phyloP scores from a whole-genome alignment of 331 rosid species.

The Phaseolus coccineus region DNA sequence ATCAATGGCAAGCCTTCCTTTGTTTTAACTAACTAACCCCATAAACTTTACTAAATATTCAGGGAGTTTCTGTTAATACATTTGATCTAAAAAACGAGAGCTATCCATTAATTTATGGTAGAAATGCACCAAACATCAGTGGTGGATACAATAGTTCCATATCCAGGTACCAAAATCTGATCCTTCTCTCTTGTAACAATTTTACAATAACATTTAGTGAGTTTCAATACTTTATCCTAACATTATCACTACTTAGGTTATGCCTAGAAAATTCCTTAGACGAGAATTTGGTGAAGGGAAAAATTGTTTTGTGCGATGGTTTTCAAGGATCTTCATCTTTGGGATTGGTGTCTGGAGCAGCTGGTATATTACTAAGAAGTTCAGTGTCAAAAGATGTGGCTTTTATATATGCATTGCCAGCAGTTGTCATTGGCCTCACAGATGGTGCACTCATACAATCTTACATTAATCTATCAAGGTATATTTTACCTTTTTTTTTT shows the following conservation, averaged over 20 bases:
- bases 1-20: neutral
- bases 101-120: constrained; percentile 3
- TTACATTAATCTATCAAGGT: constrained; percentile 34
- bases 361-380: constrained; percentile 23
- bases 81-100: neutral
- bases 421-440: neutral
- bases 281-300: neutral
- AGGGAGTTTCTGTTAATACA: constrained; percentile 12
- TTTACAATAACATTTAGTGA: neutral
- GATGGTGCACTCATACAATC: neutral
- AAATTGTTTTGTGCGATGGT: neutral
- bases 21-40: neutral
- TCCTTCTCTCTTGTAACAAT: too few relatives aligned
- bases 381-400: neutral
- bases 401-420: constrained; percentile 27
- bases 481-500: neutral
- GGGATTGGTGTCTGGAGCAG: constrained; percentile 21
- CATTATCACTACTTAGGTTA: neutral
- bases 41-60: neutral
- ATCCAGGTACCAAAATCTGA: constrained; percentile 37
- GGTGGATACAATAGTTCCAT: constrained; percentile 17
- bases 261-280: neutral
- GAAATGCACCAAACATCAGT: constrained; percentile 45
- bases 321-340: neutral
- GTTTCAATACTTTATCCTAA: neutral